Percentiles rank a stretch among this genome's conserved stretches.
Evolutionary conservation across 225 moss, liverwort and hornwort species (phyloP).

Genomic region (Neckera pumila): DNA sequence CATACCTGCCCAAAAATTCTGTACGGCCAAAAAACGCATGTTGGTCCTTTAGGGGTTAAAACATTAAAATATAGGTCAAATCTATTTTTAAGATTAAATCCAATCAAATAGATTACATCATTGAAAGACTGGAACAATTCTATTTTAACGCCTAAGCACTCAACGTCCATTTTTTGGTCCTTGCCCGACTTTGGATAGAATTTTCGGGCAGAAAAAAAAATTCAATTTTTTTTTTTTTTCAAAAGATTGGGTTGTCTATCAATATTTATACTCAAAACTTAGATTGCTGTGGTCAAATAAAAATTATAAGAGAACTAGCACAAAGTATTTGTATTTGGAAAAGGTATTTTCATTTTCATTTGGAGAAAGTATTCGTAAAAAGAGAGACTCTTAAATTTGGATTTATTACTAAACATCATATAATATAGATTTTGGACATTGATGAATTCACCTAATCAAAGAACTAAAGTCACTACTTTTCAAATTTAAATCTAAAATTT

Average conservation of each 20-base stretch:
- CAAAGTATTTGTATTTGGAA: not conserved
- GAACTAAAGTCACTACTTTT: not conserved
- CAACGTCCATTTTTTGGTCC: not conserved
- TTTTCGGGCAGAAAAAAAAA: not conserved
- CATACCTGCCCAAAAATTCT: too few species aligned
- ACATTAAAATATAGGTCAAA: rapidly evolving
- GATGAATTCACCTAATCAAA: not conserved
- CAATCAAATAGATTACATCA: not conserved
- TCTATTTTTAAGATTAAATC: not conserved
- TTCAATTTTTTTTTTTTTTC: too few species aligned
- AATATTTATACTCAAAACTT: too few species aligned
- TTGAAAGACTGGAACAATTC: not conserved
- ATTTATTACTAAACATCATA: not conserved
- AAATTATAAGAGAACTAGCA: too few species aligned
- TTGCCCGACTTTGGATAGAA: too few species aligned
- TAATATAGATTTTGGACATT: not conserved
- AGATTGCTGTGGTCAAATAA: too few species aligned
- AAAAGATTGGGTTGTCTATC: too few species aligned
- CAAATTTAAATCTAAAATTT: not conserved
- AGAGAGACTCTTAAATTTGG: rapidly evolving
- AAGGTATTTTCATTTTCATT: not conserved
- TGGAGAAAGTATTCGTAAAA: not conserved
- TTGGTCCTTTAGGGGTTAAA: too few species aligned
- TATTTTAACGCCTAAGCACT: not conserved
- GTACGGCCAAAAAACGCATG: too few species aligned